These are phyloP conservation scores for Carex arenaria DNA, from an alignment of 202 grass and related monocot genomes.

Conservation along the genomic window DNA sequence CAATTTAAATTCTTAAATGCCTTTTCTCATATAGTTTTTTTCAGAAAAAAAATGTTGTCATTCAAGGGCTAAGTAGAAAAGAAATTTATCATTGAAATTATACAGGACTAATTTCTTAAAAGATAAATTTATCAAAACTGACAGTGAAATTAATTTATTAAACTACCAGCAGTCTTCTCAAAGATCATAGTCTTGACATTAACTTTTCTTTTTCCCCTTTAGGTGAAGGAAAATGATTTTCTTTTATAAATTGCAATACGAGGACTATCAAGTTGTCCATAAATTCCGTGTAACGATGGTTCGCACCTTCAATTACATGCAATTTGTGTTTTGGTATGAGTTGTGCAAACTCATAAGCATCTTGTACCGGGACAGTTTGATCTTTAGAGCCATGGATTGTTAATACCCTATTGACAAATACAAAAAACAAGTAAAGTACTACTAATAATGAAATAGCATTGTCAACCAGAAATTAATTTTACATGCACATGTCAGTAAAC, in stretches of 20 bases:
- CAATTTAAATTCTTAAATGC: not conserved
- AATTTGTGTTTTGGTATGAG: conserved; percentile 63
- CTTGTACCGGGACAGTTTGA: conserved; percentile 53
- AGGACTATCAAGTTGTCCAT: conserved; percentile 41
- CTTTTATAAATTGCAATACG: conserved; percentile 52
- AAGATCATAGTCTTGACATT: conserved; percentile 27
- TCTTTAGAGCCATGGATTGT: conserved; percentile 80
- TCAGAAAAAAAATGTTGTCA: not conserved
- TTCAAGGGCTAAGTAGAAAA: not conserved
- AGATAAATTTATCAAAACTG: not conserved
- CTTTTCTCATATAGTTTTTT: not conserved
- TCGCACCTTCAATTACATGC: conserved; percentile 52
- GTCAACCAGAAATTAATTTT: not conserved
- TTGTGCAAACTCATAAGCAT: conserved; percentile 62
- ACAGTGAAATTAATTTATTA: not conserved
- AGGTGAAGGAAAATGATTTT: conserved; percentile 15
- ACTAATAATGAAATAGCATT: not conserved
- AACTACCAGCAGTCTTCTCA: not conserved
- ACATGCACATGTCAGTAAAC: not conserved
- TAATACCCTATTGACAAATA: conserved; percentile 52
- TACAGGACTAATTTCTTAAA: not conserved
- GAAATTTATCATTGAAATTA: not conserved
- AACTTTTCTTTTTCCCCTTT: not conserved
- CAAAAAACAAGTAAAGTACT: not conserved
- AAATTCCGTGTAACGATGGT: conserved; percentile 61